phyloP scores from a whole-genome alignment of 768 basidiomycete species.

The Panellus pusillus region DNA sequence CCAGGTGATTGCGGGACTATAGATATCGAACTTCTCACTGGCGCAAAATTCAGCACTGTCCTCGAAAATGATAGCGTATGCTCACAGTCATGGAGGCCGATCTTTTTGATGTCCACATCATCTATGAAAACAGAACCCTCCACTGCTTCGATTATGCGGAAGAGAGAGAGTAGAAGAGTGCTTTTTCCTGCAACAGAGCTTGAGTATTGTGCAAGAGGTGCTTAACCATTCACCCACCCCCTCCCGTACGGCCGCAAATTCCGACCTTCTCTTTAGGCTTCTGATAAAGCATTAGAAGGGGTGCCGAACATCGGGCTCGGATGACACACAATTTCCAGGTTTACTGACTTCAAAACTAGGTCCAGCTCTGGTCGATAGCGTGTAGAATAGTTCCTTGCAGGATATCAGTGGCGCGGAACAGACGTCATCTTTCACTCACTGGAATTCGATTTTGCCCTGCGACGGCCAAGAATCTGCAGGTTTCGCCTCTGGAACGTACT shows the following conservation, averaged over 20 bases:
- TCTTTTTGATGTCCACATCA: constrained; percentile 70
- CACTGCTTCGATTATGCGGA: constrained; percentile 74
- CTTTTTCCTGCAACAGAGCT: constrained; percentile 6
- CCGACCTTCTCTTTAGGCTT: constrained; percentile 84
- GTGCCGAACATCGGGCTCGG: not conserved
- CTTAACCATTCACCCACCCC: constrained; percentile 39
- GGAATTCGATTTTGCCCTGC: constrained; percentile 71
- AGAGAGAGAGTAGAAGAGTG: constrained; percentile 67
- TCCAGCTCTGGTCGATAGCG: constrained; percentile 82
- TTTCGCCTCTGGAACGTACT: constrained; percentile 60
- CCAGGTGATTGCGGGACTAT: constrained; percentile 80
- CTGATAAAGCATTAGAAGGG: constrained; percentile 33
- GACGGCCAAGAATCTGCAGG: constrained; percentile 69
- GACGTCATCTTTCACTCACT: constrained; percentile 37
- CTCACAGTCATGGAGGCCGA: constrained; percentile 74
- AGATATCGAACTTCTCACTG: constrained; percentile 76
- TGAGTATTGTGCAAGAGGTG: not conserved
- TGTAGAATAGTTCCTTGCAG: constrained; percentile 63
- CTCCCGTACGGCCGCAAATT: constrained; percentile 83
- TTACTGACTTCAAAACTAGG: constrained; percentile 74
- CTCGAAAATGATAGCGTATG: constrained; percentile 12
- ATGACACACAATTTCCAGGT: constrained; percentile 57
- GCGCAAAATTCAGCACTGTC: not conserved
- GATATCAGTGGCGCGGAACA: not conserved
- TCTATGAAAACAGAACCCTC: constrained; percentile 72